A percentile compares a stretch with the other conserved stretches of the same genome.
Conservation (phyloP, 2,329 filamentous ascomycete species). For the Fusarium circinatum region DNA sequence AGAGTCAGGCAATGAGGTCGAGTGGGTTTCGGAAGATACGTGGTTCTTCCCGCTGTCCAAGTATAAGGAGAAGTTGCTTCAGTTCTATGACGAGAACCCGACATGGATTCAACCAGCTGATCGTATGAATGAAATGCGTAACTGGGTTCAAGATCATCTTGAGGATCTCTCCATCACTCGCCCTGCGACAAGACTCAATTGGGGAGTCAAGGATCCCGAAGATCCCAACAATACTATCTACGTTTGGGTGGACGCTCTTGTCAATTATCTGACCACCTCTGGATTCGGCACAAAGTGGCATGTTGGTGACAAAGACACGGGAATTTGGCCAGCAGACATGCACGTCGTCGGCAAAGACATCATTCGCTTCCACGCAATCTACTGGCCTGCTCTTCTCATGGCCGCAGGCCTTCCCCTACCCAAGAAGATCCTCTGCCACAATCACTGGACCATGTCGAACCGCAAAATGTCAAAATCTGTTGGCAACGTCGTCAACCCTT, state of each 20-base stretch:
- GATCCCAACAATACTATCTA: constrained; percentile 92
- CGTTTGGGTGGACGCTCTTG: constrained; percentile 95
- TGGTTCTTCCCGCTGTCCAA: constrained; percentile 94
- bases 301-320: constrained; percentile 68
- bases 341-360: constrained; percentile 98
- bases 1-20: constrained; percentile 91
- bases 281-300: constrained; percentile 75
- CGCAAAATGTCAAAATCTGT: constrained; percentile 97
- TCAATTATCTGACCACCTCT: constrained; percentile 91
- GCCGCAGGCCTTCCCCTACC: constrained; percentile 84
- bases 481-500: constrained; percentile 95
- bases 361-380: constrained; percentile 93
- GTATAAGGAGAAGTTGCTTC: constrained; percentile 80
- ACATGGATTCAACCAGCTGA: constrained; percentile 77
- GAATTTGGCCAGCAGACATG: constrained; percentile 89
- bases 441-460: constrained; percentile 92
- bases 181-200: constrained; percentile 78
- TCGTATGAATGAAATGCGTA: constrained; percentile 81
- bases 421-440: constrained; percentile 84
- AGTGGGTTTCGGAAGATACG: constrained; percentile 93
- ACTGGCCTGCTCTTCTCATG: constrained; percentile 97
- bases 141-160: constrained; percentile 80
- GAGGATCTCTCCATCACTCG: constrained; percentile 91
- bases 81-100: constrained; percentile 82
- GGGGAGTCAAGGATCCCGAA: constrained; percentile 90